Evolutionary conservation across 1,284 basidiomycete genomes (phyloP).

Genomic region (Pascua guehoae): DNA sequence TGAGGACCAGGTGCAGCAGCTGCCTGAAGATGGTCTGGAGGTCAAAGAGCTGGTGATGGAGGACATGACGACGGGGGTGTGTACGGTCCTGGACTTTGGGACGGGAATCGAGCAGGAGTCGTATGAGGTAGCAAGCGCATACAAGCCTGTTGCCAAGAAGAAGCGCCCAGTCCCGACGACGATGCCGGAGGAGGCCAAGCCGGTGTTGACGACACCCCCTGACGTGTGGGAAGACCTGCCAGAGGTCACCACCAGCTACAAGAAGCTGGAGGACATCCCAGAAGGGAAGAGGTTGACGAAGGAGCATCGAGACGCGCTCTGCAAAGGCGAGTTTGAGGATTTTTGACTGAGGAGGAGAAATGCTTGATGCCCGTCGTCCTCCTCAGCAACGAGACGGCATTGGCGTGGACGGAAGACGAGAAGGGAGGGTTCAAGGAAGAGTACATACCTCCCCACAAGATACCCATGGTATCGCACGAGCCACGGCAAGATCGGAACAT

Average conservation of each 20-base stretch:
- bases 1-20: background rate
- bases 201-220: background rate
- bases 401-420: slow-evolving; percentile 7
- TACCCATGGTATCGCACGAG: slow-evolving; percentile 1
- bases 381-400: slow-evolving; percentile 1
- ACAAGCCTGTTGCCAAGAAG: slow-evolving; percentile 12
- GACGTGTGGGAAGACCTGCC: background rate
- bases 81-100: background rate
- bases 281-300: background rate
- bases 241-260: background rate
- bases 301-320: background rate
- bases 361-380: background rate
- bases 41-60: background rate
- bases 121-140: background rate
- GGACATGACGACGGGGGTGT: background rate
- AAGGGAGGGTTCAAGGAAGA: slow-evolving; percentile 3
- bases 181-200: slow-evolving; percentile 5
- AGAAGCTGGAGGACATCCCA: background rate
- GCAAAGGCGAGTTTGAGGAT: background rate
- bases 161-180: slow-evolving; percentile 8
- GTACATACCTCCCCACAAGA: slow-evolving; percentile 1
- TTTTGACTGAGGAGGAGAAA: slow-evolving; percentile 1
- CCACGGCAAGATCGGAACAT: slow-evolving; percentile 7
- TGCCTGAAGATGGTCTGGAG: background rate
- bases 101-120: no score